Base-by-base conservation (phyloP, 225 moss, liverwort and hornwort species). In the Physcomitrium patens region DNA sequence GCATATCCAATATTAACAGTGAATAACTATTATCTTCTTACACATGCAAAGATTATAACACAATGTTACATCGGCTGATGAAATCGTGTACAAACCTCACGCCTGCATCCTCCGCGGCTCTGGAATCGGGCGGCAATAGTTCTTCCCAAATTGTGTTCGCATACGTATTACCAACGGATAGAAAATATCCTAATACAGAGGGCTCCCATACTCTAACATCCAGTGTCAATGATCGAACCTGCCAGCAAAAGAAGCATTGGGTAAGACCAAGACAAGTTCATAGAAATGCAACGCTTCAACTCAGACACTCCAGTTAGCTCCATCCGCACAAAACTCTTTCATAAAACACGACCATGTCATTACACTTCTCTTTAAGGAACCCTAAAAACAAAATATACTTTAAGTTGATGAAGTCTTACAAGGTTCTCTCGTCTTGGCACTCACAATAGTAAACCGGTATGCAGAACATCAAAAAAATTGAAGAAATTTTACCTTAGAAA, bases 131-230 rank as follows among this genome's bases (percentile, higher is more conserved):
- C 28, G 75, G 53, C 17, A 77, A 72, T 12, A 87, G 81, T 77
- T 87, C 91, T 77, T 93, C 93, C 93, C 93, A 93, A 26, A 93
- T 83, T 63, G 89, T 84, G 69, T 93, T 93, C 12, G 91, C 91
- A 28, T 82, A 87, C 3, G 82, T 70, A 82, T 93, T 93, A 15
- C 93, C 93, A 47, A 89, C 84, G 9, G 87, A 83, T 47, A 87
- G 82, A 66, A 93, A 93, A 60, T 87, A 93, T 7, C 86, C 82
- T 66, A 93, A 87, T 51, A 93, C 91, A 56, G 93, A 93, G 12
- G 91, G 93, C 69, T 93, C 93, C 93, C 93, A 93, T 65, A 87
- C 93, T 80, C 84, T 84, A 63, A 93, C 93, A 77, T 93, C 93
- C 6, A 93, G 79, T 49, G 93, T 93, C 69, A 93, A 71, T 37